A percentile compares a stretch with the other conserved stretches of the same genome.
Conservation (phyloP, 2,329 filamentous ascomycete genomes). For the Zymoseptoria pseudotritici region DNA sequence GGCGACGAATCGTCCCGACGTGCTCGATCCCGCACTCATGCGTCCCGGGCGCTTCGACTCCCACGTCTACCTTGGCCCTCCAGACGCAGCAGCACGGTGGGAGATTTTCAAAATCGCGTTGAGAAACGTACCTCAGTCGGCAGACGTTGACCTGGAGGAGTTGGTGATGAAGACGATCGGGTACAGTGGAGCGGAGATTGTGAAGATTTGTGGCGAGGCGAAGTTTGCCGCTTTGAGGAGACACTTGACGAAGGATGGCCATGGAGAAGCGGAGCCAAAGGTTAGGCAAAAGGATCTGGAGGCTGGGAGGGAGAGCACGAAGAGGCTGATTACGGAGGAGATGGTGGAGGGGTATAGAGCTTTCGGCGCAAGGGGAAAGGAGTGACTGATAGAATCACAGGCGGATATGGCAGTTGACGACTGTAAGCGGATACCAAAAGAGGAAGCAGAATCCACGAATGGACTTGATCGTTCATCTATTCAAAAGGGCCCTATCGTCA, state of each 20-base stretch:
- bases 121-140: slow-evolving; percentile 50
- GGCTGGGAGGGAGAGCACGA: slow-evolving; percentile 35
- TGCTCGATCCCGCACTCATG: slow-evolving; percentile 77
- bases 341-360: slow-evolving; percentile 53
- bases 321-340: slow-evolving; percentile 52
- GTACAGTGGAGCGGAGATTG: slow-evolving; percentile 79
- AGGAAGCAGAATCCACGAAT: no score
- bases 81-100: slow-evolving; percentile 62
- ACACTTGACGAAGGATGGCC: slow-evolving; percentile 19
- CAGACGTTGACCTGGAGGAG: slow-evolving; percentile 57
- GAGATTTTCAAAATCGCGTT: slow-evolving; percentile 69
- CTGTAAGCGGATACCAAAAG: no score
- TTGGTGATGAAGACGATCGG: slow-evolving; percentile 63
- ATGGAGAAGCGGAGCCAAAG: slow-evolving; percentile 26
- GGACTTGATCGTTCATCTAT: neutral
- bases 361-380: slow-evolving; percentile 27
- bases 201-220: slow-evolving; percentile 44
- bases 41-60: slow-evolving; percentile 80
- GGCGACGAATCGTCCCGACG: slow-evolving; percentile 83
- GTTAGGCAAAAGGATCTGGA: slow-evolving; percentile 40
- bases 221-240: slow-evolving; percentile 17
- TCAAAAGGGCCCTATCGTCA: neutral
- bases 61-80: slow-evolving; percentile 77
- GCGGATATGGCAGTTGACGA: neutral
- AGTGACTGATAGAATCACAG: neutral